These are phyloP conservation scores for Amaranthus cruentus DNA, from an alignment of 148 eudicot genomes.

Conservation along the genomic window DNA sequence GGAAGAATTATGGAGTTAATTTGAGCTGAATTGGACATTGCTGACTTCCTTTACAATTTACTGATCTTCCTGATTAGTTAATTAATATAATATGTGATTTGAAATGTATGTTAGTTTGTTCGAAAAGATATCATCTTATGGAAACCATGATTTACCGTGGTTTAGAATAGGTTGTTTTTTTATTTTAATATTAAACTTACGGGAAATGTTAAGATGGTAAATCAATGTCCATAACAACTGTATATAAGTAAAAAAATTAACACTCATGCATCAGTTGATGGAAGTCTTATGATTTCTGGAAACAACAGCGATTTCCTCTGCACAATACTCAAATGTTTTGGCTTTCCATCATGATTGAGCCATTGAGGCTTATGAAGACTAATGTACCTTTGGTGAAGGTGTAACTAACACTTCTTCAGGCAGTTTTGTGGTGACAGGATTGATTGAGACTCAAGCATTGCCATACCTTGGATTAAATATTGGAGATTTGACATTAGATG, in stretches of 20 bases:
- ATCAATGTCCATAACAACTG: background rate
- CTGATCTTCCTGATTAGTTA: background rate
- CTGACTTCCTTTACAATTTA: background rate
- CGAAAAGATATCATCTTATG: background rate
- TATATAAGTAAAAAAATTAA: no score
- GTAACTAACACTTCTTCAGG: constrained; percentile 57
- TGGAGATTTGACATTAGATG: constrained; percentile 63
- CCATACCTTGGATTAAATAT: constrained; percentile 63
- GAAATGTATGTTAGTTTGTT: background rate
- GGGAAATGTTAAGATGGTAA: background rate
- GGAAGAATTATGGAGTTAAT: background rate
- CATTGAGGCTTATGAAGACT: background rate
- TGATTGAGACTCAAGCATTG: constrained; percentile 65
- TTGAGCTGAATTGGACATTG: background rate
- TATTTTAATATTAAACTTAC: background rate
- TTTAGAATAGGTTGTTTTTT: background rate
- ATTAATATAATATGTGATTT: background rate
- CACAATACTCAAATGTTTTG: background rate
- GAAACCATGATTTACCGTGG: background rate
- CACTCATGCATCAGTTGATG: background rate
- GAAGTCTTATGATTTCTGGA: background rate
- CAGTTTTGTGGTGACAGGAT: constrained; percentile 97
- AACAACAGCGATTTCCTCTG: background rate
- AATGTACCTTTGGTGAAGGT: background rate
- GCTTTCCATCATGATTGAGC: background rate